A percentile compares a stretch with the other conserved stretches of the same genome.
phyloP scores from a whole-genome alignment of 148 eudicot species.

The Persicaria tinctoria region DNA sequence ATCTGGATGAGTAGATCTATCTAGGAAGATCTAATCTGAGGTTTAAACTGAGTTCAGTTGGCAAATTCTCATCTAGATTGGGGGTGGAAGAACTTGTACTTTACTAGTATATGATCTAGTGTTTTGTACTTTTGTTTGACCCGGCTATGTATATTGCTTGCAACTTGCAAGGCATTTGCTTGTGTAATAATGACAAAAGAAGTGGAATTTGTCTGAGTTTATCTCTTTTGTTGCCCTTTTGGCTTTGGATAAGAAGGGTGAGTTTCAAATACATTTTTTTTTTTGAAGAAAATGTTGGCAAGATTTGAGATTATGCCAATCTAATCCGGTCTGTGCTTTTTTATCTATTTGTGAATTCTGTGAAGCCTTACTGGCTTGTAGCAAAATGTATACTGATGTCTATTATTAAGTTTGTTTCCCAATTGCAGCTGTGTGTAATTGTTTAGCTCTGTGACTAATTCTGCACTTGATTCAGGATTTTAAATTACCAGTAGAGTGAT shows the following conservation, averaged over 20 bases:
- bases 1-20: not conserved
- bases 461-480: not conserved
- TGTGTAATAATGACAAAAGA: not conserved
- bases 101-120: not conserved
- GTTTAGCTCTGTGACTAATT: not conserved
- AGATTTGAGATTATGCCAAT: not conserved
- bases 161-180: not conserved
- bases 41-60: not conserved
- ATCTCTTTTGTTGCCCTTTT: not conserved
- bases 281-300: too few species aligned
- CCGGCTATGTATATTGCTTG: not conserved
- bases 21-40: not conserved
- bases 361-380: not conserved
- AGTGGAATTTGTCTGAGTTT: not conserved
- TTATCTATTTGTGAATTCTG: not conserved
- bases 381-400: too few species aligned
- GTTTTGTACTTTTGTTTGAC: not conserved
- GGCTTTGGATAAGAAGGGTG: not conserved
- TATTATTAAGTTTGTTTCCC: not conserved
- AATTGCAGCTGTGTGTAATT: not conserved
- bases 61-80: not conserved
- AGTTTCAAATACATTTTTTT: too few species aligned
- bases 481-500: not conserved
- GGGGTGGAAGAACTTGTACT: not conserved
- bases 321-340: not conserved